Evolutionary conservation across 345 rosid species (phyloP).

Genomic region (Clausena lansium): DNA sequence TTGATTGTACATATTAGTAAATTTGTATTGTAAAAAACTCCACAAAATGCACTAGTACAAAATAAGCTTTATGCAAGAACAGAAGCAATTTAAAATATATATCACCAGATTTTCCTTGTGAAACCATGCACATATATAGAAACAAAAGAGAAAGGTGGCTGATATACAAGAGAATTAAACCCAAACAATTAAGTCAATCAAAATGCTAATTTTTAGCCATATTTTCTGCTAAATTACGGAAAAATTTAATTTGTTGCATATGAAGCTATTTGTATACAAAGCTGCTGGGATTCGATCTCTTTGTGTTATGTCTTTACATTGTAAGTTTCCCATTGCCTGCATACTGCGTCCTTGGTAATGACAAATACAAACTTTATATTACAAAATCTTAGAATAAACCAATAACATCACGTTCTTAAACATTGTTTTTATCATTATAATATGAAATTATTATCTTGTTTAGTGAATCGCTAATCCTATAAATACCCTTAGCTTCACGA

Average conservation of each 20-base stretch:
- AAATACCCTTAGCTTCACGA: not conserved
- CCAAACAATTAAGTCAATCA: too few relatives aligned
- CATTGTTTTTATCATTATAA: not conserved
- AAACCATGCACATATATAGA: too few relatives aligned
- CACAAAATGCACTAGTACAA: too few relatives aligned
- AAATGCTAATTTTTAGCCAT: too few relatives aligned
- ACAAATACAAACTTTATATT: not conserved
- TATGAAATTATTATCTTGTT: not conserved
- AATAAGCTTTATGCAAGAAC: too few relatives aligned
- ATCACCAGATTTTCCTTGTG: too few relatives aligned
- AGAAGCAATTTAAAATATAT: too few relatives aligned
- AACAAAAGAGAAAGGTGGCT: too few relatives aligned
- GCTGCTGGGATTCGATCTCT: not conserved
- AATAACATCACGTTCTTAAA: not conserved
- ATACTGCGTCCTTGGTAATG: not conserved
- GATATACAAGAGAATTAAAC: too few relatives aligned
- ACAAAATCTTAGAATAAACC: not conserved
- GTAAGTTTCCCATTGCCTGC: not conserved
- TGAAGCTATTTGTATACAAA: not conserved
- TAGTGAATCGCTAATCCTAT: not conserved
- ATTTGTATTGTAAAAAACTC: too few relatives aligned
- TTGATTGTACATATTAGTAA: too few relatives aligned
- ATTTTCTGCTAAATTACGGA: not conserved
- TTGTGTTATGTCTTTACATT: not conserved
- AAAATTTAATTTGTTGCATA: not conserved